phyloP scores from a whole-genome alignment of 2,329 filamentous ascomycete species.

The Ophiocordyceps camponoti-floridani region DNA sequence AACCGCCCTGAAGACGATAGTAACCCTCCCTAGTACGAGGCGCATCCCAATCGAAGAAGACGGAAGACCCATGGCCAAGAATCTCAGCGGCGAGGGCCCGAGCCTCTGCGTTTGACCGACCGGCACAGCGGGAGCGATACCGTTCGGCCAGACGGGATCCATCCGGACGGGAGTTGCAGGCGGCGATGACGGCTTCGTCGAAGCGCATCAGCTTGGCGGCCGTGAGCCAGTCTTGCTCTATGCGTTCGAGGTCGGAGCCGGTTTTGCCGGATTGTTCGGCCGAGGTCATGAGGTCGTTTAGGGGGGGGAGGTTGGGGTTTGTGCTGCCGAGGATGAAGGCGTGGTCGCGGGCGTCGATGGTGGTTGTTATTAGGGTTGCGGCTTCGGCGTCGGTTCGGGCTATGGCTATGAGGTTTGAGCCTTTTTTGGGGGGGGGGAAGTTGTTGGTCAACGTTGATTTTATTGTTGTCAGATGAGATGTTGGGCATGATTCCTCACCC shows the following conservation, averaged over 20 bases:
- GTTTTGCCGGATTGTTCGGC: slow-evolving; percentile 70
- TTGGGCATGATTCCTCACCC: slow-evolving; percentile 32
- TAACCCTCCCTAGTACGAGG: slow-evolving; percentile 85
- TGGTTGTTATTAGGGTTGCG: slow-evolving; percentile 89
- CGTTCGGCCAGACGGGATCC: slow-evolving; percentile 45
- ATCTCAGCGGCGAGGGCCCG: slow-evolving; percentile 61
- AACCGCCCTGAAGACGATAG: slow-evolving; percentile 85
- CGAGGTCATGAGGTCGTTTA: slow-evolving; percentile 79
- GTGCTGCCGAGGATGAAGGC: slow-evolving; percentile 81
- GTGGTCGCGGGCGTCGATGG: slow-evolving; percentile 91
- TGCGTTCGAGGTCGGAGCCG: slow-evolving; percentile 66
- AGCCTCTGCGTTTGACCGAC: slow-evolving; percentile 73
- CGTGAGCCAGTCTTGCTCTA: slow-evolving; percentile 76
- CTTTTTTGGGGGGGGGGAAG: too few relatives aligned
- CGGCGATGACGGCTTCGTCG: slow-evolving; percentile 71
- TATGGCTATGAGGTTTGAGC: slow-evolving; percentile 72
- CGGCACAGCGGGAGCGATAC: slow-evolving; percentile 53
- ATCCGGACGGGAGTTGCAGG: slow-evolving; percentile 52
- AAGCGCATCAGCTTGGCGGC: slow-evolving; percentile 75
- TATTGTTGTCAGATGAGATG: not conserved
- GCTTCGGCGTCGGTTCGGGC: slow-evolving; percentile 96
- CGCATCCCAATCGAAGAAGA: slow-evolving; percentile 93
- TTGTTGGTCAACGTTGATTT: not conserved
- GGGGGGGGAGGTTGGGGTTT: slow-evolving; percentile 58
- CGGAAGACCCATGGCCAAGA: slow-evolving; percentile 44